These are phyloP conservation scores for Hibiscus syriacus DNA, from an alignment of 345 rosid species.

Conservation along the genomic window DNA sequence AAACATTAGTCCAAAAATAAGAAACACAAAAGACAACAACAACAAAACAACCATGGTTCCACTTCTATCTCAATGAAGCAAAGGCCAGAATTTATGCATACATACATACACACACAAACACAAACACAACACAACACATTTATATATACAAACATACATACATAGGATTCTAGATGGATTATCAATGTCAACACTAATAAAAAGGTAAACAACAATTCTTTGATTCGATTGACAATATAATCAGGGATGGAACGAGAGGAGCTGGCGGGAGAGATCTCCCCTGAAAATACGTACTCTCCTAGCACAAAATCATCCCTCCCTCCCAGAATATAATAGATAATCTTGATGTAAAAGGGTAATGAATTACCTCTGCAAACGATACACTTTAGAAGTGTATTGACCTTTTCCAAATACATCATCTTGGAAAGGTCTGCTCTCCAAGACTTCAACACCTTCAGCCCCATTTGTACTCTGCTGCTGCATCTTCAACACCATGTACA, in stretches of 20 bases:
- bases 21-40: neutral
- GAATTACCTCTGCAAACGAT: conserved; percentile 55
- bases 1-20: conserved; percentile 10
- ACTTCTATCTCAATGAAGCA: neutral
- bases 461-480: conserved; percentile 52
- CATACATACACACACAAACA: too few relatives aligned
- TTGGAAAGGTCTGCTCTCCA: conserved; percentile 39
- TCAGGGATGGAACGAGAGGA: too few relatives aligned
- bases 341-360: neutral
- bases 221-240: too few relatives aligned
- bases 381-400: conserved; percentile 50
- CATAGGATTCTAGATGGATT: too few relatives aligned
- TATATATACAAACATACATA: too few relatives aligned
- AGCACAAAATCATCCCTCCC: too few relatives aligned
- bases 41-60: neutral
- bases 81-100: neutral
- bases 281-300: too few relatives aligned
- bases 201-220: too few relatives aligned
- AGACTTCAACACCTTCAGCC: conserved; percentile 53
- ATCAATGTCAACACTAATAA: too few relatives aligned
- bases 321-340: neutral
- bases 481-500: conserved; percentile 60
- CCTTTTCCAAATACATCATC: conserved; percentile 45
- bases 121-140: too few relatives aligned
- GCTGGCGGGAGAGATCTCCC: too few relatives aligned